Evolutionary conservation across 257 asterid genomes (phyloP).

Genomic region (Solanum corneliomulleri): DNA sequence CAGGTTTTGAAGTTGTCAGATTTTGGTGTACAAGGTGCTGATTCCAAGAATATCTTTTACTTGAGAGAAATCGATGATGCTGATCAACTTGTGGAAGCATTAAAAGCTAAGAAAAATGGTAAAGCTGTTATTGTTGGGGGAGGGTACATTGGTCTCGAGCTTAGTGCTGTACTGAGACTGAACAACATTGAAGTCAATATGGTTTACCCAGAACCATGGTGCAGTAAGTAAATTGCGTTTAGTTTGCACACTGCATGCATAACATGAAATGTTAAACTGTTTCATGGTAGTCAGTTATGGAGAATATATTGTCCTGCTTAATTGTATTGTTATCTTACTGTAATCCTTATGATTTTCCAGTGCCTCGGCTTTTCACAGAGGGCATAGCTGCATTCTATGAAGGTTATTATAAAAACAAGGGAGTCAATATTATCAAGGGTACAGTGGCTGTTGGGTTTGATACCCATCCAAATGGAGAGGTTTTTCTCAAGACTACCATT

Average conservation of each 20-base stretch:
- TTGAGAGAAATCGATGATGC: constrained; percentile 88
- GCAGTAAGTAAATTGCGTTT: constrained; percentile 58
- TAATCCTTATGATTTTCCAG: constrained; percentile 24
- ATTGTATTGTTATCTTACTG: not conserved
- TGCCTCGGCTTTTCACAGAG: constrained; percentile 93
- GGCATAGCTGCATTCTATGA: constrained; percentile 91
- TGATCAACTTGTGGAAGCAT: constrained; percentile 76
- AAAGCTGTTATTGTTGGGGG: constrained; percentile 94
- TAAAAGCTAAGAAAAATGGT: constrained; percentile 63
- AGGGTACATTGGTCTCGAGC: constrained; percentile 95
- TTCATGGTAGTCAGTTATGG: not conserved
- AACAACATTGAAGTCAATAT: constrained; percentile 65
- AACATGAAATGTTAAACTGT: not conserved
- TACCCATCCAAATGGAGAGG: constrained; percentile 62
- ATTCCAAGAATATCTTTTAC: constrained; percentile 80
- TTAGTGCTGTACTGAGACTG: constrained; percentile 77
- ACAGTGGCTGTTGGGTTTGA: constrained; percentile 92
- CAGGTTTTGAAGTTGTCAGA: constrained; percentile 77
- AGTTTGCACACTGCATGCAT: not conserved
- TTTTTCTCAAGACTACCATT: constrained; percentile 6
- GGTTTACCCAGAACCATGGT: constrained; percentile 99
- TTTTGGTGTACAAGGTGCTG: constrained; percentile 82
- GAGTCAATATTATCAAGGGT: constrained; percentile 80
- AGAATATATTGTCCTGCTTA: not conserved
- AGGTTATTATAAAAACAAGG: constrained; percentile 72